phyloP scores from a whole-genome alignment of 805 yeast species.

The Cyberlindnera mississippiensis region DNA sequence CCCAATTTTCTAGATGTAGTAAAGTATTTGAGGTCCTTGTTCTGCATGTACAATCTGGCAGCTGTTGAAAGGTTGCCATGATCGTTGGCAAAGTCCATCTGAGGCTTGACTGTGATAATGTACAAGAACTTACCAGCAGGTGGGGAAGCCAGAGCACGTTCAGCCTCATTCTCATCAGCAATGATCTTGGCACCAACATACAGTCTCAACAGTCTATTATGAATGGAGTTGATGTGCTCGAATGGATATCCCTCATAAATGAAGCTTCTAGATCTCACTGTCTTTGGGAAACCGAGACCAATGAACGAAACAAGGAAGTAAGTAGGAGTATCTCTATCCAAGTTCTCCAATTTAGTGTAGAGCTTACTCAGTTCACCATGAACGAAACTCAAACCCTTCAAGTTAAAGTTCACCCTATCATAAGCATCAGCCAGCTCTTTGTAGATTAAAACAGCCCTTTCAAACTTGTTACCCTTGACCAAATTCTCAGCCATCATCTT shows the following conservation, averaged over 20 bases:
- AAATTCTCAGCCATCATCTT: constrained; percentile 69
- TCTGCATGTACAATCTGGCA: constrained; percentile 69
- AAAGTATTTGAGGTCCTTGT: constrained; percentile 68
- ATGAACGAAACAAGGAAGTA: constrained; percentile 76
- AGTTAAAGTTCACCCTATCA: constrained; percentile 67
- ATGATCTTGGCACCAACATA: constrained; percentile 82
- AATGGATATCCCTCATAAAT: constrained; percentile 84
- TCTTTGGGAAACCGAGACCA: constrained; percentile 80
- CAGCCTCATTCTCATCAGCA: constrained; percentile 52
- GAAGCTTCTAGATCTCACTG: constrained; percentile 70
- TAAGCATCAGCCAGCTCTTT: constrained; percentile 76
- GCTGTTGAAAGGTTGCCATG: constrained; percentile 42
- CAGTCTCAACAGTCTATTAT: constrained; percentile 64
- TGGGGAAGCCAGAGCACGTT: constrained; percentile 41
- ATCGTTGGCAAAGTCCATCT: constrained; percentile 44
- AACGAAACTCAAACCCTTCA: constrained; percentile 68
- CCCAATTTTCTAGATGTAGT: constrained; percentile 67
- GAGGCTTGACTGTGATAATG: constrained; percentile 70
- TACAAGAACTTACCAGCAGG: constrained; percentile 72
- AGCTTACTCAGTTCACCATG: constrained; percentile 64
- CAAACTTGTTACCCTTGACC: constrained; percentile 66
- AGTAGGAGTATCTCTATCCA: constrained; percentile 72
- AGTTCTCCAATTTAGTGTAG: constrained; percentile 61
- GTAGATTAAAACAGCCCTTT: constrained; percentile 74
- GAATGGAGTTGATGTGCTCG: constrained; percentile 82